Evolutionary conservation across 73 alveolate species (phyloP).

Genomic region (Stentor roeselii): DNA sequence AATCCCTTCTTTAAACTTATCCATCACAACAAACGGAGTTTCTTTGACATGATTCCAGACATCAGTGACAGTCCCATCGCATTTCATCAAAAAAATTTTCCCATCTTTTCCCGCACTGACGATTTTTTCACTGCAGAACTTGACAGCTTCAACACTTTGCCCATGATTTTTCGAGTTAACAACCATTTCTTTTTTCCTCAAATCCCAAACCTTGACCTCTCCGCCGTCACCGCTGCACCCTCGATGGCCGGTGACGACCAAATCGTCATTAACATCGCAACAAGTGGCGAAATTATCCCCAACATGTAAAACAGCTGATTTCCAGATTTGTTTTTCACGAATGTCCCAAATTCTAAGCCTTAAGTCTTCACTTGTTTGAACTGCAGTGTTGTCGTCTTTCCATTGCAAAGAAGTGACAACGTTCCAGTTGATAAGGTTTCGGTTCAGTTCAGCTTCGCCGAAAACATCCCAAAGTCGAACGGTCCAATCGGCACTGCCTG

Average conservation of each 20-base stretch:
- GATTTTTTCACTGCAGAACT: not conserved
- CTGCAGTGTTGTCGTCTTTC: slow-evolving; percentile 37
- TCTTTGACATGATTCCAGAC: not conserved
- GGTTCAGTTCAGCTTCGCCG: slow-evolving; percentile 35
- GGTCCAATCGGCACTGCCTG: slow-evolving; percentile 56
- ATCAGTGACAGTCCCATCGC: not conserved
- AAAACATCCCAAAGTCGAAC: slow-evolving; percentile 62
- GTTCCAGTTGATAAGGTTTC: slow-evolving; percentile 46
- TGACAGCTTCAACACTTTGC: slow-evolving; percentile 16
- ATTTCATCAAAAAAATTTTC: not conserved
- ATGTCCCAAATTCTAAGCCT: slow-evolving; percentile 56
- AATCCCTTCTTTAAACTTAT: not conserved
- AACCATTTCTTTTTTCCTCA: slow-evolving; percentile 36
- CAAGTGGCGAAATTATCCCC: slow-evolving; percentile 62
- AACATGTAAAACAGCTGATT: slow-evolving; percentile 28
- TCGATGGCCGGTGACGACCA: slow-evolving; percentile 61
- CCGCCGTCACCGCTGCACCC: slow-evolving; percentile 59
- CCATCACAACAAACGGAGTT: slow-evolving; percentile 10
- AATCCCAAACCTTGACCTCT: slow-evolving; percentile 59
- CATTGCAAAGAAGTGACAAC: slow-evolving; percentile 42
- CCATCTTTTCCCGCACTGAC: slow-evolving; percentile 1
- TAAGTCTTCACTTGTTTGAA: slow-evolving; percentile 65
- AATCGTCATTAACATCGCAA: slow-evolving; percentile 37
- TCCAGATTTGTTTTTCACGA: slow-evolving; percentile 36
- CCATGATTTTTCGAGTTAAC: not conserved